Evolutionary conservation across 2,329 filamentous ascomycete species (phyloP).

Genomic region (Aspergillus arachidicola): DNA sequence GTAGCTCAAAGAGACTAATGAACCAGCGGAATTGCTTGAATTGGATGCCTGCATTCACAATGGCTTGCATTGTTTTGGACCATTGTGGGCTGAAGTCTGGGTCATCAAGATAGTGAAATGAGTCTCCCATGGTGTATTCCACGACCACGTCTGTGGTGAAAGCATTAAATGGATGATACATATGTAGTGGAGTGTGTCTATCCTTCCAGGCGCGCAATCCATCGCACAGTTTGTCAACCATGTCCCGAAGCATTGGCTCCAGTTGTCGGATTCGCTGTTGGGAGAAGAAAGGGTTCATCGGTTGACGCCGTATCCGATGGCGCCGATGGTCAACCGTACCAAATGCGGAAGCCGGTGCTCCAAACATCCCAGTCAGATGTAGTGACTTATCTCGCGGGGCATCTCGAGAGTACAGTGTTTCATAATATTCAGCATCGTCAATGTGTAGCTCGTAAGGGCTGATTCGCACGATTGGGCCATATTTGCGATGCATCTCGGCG

Average conservation of each 20-base stretch:
- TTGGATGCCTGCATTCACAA: slow-evolving; percentile 22
- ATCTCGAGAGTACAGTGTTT: not conserved
- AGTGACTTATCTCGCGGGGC: slow-evolving; percentile 33
- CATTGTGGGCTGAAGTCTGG: slow-evolving; percentile 35
- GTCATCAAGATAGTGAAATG: slow-evolving; percentile 35
- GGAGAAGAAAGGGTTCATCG: slow-evolving; percentile 42
- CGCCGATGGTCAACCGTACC: slow-evolving; percentile 32
- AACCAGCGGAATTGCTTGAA: slow-evolving; percentile 27
- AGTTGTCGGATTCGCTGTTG: slow-evolving; percentile 28
- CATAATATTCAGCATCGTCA: slow-evolving; percentile 30
- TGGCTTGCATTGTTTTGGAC: slow-evolving; percentile 25
- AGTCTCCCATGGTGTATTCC: slow-evolving; percentile 41
- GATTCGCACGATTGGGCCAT: slow-evolving; percentile 27
- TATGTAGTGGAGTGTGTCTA: slow-evolving; percentile 20
- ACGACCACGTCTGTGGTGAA: slow-evolving; percentile 51
- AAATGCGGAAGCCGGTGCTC: slow-evolving; percentile 34
- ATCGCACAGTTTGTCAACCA: slow-evolving; percentile 28
- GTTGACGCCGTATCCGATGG: slow-evolving; percentile 35
- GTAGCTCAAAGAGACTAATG: slow-evolving; percentile 21
- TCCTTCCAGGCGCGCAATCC: slow-evolving; percentile 24
- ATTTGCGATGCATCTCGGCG: slow-evolving; percentile 25
- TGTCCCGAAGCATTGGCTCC: slow-evolving; percentile 25
- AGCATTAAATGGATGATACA: slow-evolving; percentile 40
- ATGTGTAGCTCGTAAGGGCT: slow-evolving; percentile 35
- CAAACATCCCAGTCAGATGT: slow-evolving; percentile 32